Conservation (phyloP, 768 basidiomycete species). For the Trametes sanguinea region DNA sequence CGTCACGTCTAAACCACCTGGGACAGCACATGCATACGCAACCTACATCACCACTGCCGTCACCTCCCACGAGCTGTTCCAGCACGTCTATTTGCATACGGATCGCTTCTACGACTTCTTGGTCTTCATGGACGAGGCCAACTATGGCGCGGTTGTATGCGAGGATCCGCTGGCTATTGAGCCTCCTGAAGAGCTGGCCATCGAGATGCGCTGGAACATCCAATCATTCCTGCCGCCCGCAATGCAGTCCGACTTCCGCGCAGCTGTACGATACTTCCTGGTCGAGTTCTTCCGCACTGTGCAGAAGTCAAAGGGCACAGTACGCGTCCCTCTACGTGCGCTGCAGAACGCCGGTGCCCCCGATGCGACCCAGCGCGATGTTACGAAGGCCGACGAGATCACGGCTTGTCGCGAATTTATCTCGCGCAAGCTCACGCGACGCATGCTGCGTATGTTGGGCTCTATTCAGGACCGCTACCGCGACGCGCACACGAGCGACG, state of each 20-base stretch:
- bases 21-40: slow-evolving; percentile 93
- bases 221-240: slow-evolving; percentile 82
- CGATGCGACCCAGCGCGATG: slow-evolving; percentile 66
- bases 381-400: slow-evolving; percentile 66
- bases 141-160: slow-evolving; percentile 88
- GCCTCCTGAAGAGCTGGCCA: slow-evolving; percentile 63
- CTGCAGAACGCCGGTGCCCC: slow-evolving; percentile 62
- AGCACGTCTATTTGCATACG: slow-evolving; percentile 85
- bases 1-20: slow-evolving; percentile 93
- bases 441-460: slow-evolving; percentile 70
- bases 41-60: slow-evolving; percentile 94
- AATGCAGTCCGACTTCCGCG: slow-evolving; percentile 75
- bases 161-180: slow-evolving; percentile 72
- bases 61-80: slow-evolving; percentile 93
- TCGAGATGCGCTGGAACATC: slow-evolving; percentile 94
- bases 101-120: slow-evolving; percentile 92
- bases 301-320: slow-evolving; percentile 58
- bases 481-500: slow-evolving; percentile 48
- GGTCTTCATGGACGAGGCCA: slow-evolving; percentile 94
- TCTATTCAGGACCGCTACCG: slow-evolving; percentile 61
- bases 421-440: slow-evolving; percentile 75
- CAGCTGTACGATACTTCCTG: slow-evolving; percentile 79
- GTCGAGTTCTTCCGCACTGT: slow-evolving; percentile 79
- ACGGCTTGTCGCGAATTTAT: slow-evolving; percentile 77
- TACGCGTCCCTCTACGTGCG: slow-evolving; percentile 71